Percentiles rank a stretch among this genome's conserved stretches.
Conservation (phyloP, 2,329 filamentous ascomycete species). For the Hawksworthiomyces lignivorus region DNA sequence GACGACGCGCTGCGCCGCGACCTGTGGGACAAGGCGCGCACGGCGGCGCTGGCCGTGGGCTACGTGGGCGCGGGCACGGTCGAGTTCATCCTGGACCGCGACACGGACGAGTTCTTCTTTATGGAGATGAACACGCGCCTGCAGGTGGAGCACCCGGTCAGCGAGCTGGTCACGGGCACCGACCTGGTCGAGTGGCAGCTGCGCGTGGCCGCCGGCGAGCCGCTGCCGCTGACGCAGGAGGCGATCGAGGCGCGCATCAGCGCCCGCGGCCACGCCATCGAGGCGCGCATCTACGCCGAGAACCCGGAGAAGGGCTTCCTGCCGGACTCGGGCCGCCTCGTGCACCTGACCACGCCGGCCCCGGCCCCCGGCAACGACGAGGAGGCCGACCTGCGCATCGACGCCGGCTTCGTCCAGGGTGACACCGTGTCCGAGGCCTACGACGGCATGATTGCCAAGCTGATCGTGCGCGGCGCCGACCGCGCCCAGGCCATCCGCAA, state of each 20-base stretch:
- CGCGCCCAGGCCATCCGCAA: slow-evolving; percentile 77
- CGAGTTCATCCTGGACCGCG: slow-evolving; percentile 83
- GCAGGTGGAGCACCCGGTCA: slow-evolving; percentile 96
- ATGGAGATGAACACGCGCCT: slow-evolving; percentile 82
- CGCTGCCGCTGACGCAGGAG: slow-evolving; percentile 46
- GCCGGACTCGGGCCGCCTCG: slow-evolving; percentile 81
- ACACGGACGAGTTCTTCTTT: slow-evolving; percentile 72
- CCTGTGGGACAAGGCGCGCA: slow-evolving; percentile 58
- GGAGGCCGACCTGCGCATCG: slow-evolving; percentile 72
- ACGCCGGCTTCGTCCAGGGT: slow-evolving; percentile 85
- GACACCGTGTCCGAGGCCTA: slow-evolving; percentile 92
- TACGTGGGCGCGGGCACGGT: slow-evolving; percentile 88
- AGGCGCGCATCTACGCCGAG: slow-evolving; percentile 94
- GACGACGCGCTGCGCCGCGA: slow-evolving; percentile 50
- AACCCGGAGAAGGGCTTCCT: slow-evolving; percentile 88
- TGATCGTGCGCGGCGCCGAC: slow-evolving; percentile 79
- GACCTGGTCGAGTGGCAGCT: slow-evolving; percentile 95
- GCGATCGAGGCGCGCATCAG: slow-evolving; percentile 69
- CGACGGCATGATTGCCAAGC: slow-evolving; percentile 97
- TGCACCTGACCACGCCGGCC: slow-evolving; percentile 70
- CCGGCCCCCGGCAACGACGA: slow-evolving; percentile 12
- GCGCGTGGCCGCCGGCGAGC: slow-evolving; percentile 56
- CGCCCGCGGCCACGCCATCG: slow-evolving; percentile 76
- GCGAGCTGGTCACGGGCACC: slow-evolving; percentile 58
- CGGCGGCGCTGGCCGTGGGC: slow-evolving; percentile 64